Evolutionary conservation across 768 basidiomycete species (phyloP).

Genomic region (Termitomyces sp.): DNA sequence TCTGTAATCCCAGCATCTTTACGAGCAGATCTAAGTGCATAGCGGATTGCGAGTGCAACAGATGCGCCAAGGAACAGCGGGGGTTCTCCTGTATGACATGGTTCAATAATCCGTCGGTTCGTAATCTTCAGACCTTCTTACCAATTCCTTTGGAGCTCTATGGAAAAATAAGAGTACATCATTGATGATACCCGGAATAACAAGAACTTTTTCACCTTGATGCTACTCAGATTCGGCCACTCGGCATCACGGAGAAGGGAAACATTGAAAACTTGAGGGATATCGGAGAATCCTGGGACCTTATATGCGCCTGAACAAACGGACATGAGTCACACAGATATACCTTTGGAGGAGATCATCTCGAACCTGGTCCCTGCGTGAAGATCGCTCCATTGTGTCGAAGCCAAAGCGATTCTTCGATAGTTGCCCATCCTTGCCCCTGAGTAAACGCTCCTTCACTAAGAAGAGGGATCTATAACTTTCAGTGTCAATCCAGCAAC

Average conservation of each 20-base stretch:
- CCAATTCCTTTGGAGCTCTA: constrained; percentile 13
- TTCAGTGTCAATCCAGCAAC: neutral
- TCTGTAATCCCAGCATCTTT: constrained; percentile 13
- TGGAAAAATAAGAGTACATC: neutral
- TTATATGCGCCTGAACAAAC: constrained; percentile 10
- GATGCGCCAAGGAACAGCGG: constrained; percentile 13
- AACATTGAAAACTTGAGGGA: constrained; percentile 13
- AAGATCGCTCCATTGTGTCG: constrained; percentile 14
- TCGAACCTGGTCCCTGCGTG: constrained; percentile 11
- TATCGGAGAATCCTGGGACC: constrained; percentile 14
- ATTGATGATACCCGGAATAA: neutral
- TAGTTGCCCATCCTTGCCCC: constrained; percentile 15
- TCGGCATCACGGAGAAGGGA: constrained; percentile 15
- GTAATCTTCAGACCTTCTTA: neutral
- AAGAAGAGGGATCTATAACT: neutral
- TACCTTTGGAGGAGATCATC: neutral
- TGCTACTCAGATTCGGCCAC: constrained; percentile 12
- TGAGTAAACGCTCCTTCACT: constrained; percentile 14
- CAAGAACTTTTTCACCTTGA: constrained; percentile 4
- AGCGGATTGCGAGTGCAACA: constrained; percentile 12
- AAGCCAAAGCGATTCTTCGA: constrained; percentile 15
- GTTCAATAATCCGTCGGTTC: neutral
- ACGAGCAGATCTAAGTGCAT: constrained; percentile 12
- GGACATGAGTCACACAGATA: neutral
- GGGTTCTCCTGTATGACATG: constrained; percentile 4